A percentile compares a stretch with the other conserved stretches of the same genome.
Evolutionary conservation across 2,329 filamentous ascomycete genomes (phyloP).

Genomic region (Mycosphaerella sp.): DNA sequence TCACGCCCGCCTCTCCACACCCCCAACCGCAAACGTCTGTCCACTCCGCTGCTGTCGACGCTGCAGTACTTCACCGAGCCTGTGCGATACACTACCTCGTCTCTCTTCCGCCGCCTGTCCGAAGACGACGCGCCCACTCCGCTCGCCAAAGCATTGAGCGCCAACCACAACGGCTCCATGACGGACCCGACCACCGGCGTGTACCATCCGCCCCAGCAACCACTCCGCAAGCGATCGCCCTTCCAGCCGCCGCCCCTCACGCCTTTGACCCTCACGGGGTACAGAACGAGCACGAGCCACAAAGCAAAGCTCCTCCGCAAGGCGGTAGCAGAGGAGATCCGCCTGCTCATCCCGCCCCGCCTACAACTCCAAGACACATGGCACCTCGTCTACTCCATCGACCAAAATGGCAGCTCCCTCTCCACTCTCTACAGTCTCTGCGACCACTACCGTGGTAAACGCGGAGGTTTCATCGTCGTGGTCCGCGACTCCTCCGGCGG

Average conservation of each 20-base stretch:
- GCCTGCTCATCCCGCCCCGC: slow-evolving; percentile 77
- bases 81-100: slow-evolving; percentile 43
- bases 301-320: slow-evolving; percentile 62
- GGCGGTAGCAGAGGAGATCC: slow-evolving; percentile 83
- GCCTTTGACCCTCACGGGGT: slow-evolving; percentile 65
- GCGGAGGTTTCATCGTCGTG: slow-evolving; percentile 85
- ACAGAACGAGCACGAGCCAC: slow-evolving; percentile 52
- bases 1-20: slow-evolving; percentile 7
- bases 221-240: slow-evolving; percentile 61
- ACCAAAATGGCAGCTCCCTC: slow-evolving; percentile 84
- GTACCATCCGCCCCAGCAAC: slow-evolving; percentile 46
- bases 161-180: slow-evolving; percentile 37
- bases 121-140: slow-evolving; percentile 38
- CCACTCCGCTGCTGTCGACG: slow-evolving; percentile 23
- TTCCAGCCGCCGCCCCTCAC: slow-evolving; percentile 86
- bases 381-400: slow-evolving; percentile 79
- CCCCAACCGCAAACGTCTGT: slow-evolving; percentile 3
- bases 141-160: slow-evolving; percentile 33
- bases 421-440: slow-evolving; percentile 79
- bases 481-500: slow-evolving; percentile 70
- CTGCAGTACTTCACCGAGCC: slow-evolving; percentile 46
- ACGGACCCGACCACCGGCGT: slow-evolving; percentile 40
- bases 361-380: slow-evolving; percentile 83
- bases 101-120: slow-evolving; percentile 43
- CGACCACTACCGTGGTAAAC: slow-evolving; percentile 56